Conservation (phyloP, 225 moss, liverwort and hornwort genomes). For the Rhytidiadelphus loreus region DNA sequence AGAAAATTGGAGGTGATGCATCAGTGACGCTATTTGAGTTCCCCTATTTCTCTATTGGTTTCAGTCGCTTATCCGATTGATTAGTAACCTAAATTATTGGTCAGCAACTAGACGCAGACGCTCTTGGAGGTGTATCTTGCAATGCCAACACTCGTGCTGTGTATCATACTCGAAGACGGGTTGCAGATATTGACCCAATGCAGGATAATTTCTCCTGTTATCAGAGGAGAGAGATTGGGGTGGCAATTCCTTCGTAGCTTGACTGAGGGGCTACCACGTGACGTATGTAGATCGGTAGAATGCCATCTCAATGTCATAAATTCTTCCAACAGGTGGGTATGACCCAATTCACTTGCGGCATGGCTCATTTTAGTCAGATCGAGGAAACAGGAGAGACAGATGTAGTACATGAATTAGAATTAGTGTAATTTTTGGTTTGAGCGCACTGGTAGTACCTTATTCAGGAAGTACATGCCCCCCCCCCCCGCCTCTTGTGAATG, state of each 20-base stretch:
- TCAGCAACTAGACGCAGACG: not conserved
- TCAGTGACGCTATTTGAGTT: not conserved
- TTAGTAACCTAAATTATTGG: not conserved
- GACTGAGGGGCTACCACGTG: not conserved
- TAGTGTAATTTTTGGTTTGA: not conserved
- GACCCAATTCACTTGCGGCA: not conserved
- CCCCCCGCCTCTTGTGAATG: not conserved
- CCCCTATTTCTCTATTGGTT: not conserved
- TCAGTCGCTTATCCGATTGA: not conserved
- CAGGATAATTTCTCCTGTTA: not conserved
- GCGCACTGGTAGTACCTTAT: not conserved
- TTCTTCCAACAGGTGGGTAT: not conserved
- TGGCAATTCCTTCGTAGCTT: not conserved
- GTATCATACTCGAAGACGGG: not conserved
- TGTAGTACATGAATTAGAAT: not conserved
- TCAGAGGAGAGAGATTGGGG: not conserved
- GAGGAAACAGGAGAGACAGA: not conserved
- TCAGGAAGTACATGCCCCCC: not conserved
- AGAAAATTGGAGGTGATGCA: not conserved
- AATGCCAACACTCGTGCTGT: not conserved
- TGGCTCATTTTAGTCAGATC: not conserved
- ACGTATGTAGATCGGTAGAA: conserved; percentile 13
- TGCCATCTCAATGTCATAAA: conserved; percentile 15
- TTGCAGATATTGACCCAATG: not conserved
- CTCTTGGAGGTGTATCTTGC: not conserved